Evolutionary conservation across 768 basidiomycete genomes (phyloP).

Genomic region (Hortiboletus campestris): DNA sequence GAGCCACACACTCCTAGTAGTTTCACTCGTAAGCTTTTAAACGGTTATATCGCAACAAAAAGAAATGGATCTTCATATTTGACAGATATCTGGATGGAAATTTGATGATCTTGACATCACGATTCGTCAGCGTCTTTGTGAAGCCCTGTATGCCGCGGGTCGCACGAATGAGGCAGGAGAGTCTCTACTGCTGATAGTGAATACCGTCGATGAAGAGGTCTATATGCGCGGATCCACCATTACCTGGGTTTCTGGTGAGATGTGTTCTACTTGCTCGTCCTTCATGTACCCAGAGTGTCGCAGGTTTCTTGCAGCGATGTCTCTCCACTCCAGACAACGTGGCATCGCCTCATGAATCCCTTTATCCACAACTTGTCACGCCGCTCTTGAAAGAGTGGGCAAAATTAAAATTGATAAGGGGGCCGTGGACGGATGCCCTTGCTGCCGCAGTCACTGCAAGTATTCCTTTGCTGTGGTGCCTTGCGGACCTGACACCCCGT

Average conservation of each 20-base stretch:
- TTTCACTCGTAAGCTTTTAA: too few species aligned
- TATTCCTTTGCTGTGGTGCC: too few species aligned
- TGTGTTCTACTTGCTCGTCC: background rate
- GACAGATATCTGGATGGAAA: conserved; percentile 3
- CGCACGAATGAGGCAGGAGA: background rate
- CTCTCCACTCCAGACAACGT: background rate
- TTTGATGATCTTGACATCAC: background rate
- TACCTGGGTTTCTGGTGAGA: background rate
- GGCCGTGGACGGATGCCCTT: background rate
- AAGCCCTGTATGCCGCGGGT: background rate
- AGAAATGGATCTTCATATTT: background rate
- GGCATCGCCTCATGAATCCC: too few species aligned
- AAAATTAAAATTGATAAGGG: background rate
- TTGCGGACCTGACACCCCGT: too few species aligned
- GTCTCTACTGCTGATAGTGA: background rate
- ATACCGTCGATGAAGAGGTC: background rate
- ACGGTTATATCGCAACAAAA: background rate
- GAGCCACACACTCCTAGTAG: too few species aligned
- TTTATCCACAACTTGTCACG: too few species aligned
- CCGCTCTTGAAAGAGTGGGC: background rate
- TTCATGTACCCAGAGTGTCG: background rate
- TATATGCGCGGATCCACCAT: background rate
- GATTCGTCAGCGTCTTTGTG: background rate
- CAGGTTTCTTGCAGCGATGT: background rate
- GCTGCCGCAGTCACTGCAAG: background rate